Percentiles rank a stretch among this genome's conserved stretches.
phyloP scores from a whole-genome alignment of 176 grass and related monocot genomes.

The Juncus effusus region DNA sequence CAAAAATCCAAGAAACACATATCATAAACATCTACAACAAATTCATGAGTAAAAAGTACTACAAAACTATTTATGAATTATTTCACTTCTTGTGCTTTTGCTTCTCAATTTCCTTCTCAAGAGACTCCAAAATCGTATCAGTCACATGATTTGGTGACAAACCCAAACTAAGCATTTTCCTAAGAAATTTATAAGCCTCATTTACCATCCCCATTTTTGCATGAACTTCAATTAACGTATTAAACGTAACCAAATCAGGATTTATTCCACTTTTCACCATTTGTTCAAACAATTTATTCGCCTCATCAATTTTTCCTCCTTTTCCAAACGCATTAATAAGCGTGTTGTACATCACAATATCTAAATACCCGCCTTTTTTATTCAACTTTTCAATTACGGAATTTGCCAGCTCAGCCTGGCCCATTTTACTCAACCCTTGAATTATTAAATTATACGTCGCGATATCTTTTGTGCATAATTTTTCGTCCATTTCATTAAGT shows the following conservation, averaged over 20 bases:
- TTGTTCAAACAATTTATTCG: constrained; percentile 57
- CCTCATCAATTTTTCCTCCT: constrained; percentile 58
- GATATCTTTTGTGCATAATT: constrained; percentile 68
- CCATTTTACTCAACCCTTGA: constrained; percentile 80
- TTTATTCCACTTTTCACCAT: constrained; percentile 69
- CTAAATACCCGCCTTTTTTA: constrained; percentile 73
- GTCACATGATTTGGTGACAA: constrained; percentile 82
- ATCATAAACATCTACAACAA: too few relatives aligned
- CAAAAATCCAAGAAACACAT: too few relatives aligned
- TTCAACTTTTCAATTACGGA: constrained; percentile 63
- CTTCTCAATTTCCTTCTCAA: constrained; percentile 77
- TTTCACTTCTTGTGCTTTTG: constrained; percentile 37
- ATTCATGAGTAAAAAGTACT: neutral
- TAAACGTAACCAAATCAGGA: constrained; percentile 88
- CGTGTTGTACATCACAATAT: constrained; percentile 97
- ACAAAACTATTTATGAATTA: constrained; percentile 4
- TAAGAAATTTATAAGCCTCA: constrained; percentile 83
- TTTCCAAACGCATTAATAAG: constrained; percentile 84
- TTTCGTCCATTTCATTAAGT: constrained; percentile 72
- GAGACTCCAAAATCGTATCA: constrained; percentile 80
- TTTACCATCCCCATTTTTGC: constrained; percentile 77
- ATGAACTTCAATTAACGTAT: constrained; percentile 87
- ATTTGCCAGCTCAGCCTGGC: constrained; percentile 60
- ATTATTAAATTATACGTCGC: constrained; percentile 89
- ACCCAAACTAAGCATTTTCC: constrained; percentile 71